These are phyloP conservation scores for Dactylellina haptotyla DNA, from an alignment of 2,329 filamentous ascomycete genomes.

Conservation along the genomic window DNA sequence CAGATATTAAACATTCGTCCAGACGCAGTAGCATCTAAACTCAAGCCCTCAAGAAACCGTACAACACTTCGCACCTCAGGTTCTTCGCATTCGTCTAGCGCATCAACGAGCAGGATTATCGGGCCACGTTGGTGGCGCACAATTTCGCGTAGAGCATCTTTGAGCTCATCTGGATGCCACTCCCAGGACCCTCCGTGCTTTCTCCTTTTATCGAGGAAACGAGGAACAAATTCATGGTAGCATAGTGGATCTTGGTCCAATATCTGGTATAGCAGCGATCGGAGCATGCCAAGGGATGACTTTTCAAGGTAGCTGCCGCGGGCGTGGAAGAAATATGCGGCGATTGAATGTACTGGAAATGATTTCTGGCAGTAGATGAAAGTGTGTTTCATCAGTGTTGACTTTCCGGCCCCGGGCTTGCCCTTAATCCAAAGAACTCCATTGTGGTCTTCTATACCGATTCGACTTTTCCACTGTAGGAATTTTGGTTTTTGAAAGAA, in stretches of 20 bases:
- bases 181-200: slow-evolving; percentile 25
- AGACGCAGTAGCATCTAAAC: slow-evolving; percentile 45
- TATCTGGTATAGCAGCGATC: slow-evolving; percentile 55
- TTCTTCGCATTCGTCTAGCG: slow-evolving; percentile 61
- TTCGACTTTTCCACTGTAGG: slow-evolving; percentile 53
- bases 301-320: slow-evolving; percentile 55
- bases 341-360: slow-evolving; percentile 39
- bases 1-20: slow-evolving; percentile 56
- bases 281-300: slow-evolving; percentile 54
- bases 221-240: slow-evolving; percentile 17
- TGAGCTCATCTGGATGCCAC: slow-evolving; percentile 22
- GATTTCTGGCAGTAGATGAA: slow-evolving; percentile 16
- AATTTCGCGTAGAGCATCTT: slow-evolving; percentile 2
- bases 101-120: slow-evolving; percentile 58
- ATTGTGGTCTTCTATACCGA: slow-evolving; percentile 40
- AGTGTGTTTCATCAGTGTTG: slow-evolving; percentile 57
- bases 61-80: slow-evolving; percentile 59
- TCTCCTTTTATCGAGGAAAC: slow-evolving; percentile 39
- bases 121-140: neutral
- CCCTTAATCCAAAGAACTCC: slow-evolving; percentile 59
- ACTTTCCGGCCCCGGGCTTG: slow-evolving; percentile 59
- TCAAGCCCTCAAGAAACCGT: slow-evolving; percentile 59
- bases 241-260: slow-evolving; percentile 19
- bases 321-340: slow-evolving; percentile 56
- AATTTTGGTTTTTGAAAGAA: slow-evolving; percentile 55